Conservation (phyloP, 305 asterid genomes). For the Fraxinus ornus region DNA sequence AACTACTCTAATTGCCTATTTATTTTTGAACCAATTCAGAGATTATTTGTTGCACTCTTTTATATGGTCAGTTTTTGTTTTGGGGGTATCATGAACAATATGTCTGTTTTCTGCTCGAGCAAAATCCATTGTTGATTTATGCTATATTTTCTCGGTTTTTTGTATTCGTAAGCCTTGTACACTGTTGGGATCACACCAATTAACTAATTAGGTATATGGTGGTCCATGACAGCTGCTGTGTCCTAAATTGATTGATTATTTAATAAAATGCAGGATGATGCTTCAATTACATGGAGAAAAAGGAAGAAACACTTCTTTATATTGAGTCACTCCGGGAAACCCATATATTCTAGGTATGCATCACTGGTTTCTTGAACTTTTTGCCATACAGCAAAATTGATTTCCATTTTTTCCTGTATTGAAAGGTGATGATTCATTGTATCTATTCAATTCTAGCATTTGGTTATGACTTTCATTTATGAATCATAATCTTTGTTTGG, state of each 20-base stretch:
- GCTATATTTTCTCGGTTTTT: neutral
- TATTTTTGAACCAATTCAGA: neutral
- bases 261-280: conserved; percentile 78
- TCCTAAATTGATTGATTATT: conserved; percentile 26
- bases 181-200: neutral
- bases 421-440: conserved; percentile 6
- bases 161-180: neutral
- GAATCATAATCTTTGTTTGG: conserved; percentile 13
- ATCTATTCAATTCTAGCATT: conserved; percentile 8
- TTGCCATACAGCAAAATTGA: neutral
- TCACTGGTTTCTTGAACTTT: conserved; percentile 10
- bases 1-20: neutral
- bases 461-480: neutral
- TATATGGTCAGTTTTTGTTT: neutral
- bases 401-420: neutral
- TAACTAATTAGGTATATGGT: conserved; percentile 1
- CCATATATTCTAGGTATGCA: conserved; percentile 86
- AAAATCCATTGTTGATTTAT: neutral
- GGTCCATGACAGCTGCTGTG: conserved; percentile 11
- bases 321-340: conserved; percentile 96
- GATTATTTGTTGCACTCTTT: neutral
- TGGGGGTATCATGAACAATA: neutral
- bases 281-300: conserved; percentile 92
- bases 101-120: neutral
- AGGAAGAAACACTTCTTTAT: conserved; percentile 95